Base-by-base conservation (phyloP, 495 filamentous ascomycete genomes). In the Hypoxylon rickii region DNA sequence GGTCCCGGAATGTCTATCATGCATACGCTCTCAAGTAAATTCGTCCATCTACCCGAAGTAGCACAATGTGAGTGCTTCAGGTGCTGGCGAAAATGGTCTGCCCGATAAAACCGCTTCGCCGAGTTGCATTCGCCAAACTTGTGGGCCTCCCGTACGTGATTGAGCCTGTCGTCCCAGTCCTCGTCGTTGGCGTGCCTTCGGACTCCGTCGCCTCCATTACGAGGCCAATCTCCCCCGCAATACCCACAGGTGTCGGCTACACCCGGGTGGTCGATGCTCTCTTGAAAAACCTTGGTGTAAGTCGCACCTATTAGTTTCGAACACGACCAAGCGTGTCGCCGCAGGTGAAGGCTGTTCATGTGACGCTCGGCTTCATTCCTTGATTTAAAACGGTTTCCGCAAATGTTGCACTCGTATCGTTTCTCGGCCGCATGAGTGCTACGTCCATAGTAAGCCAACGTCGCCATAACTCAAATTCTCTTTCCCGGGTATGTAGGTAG, bases 291-390 rank as follows among this genome's bases (percentile, higher is more conserved):
- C 3, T 81, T 75, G 57, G 84, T 75, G 29, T 76, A 63, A 34
- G 43, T 43, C 24, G 77, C 2, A 53, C 45, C 15, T 55, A 44
- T 22, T 43, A 73, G 16, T 90, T 78, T 2, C 8, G 86, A 85
- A 66, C 90, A 96, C 0, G 89, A 90, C 90, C 90, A 96, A 7
- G 85, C 92, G 65, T 94, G 85, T 16, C 81, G 83, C 29, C 90
- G 85, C n/a, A 94, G 77, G 65, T 96, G 90, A 17, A 96, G 83
- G 0, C 89, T 92, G 52, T 94, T 96, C 65, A 90, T 86, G 68
- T 96, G 90, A 10, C 90, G 82, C 64, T 94, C 90, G 15, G 89
- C 89, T 74, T 96, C 90, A 56, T 92, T 93, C 59, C 92, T 93
- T 68, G 89, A 89, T 65, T 96, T 94, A 78, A 96, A 96, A 13